A percentile compares a stretch with the other conserved stretches of the same genome.
Conservation (phyloP, 2,329 filamentous ascomycete species). For the Scytalidium sp. region DNA sequence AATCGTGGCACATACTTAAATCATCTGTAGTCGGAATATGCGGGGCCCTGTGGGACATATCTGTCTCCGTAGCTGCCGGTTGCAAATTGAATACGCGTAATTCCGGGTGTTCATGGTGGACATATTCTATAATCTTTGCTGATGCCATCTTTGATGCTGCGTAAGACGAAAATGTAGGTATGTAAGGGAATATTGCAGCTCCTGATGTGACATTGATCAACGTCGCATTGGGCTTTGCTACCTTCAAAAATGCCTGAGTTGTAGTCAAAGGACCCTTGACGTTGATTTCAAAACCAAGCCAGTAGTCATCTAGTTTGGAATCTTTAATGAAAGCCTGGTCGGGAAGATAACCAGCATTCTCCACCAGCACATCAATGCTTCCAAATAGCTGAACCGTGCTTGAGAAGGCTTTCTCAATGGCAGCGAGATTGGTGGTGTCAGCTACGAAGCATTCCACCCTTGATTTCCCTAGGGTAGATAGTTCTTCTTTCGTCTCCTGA, state of each 20-base stretch:
- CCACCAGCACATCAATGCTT: slow-evolving; percentile 1
- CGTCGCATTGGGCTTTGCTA: slow-evolving; percentile 1
- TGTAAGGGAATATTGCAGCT: background rate
- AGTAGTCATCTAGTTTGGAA: slow-evolving; percentile 5
- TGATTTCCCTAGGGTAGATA: background rate
- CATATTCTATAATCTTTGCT: background rate
- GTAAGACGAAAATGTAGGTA: background rate
- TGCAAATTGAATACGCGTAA: slow-evolving; percentile 1
- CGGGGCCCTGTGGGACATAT: background rate
- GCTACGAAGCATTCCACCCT: background rate
- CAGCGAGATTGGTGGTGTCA: background rate
- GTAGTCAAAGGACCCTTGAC: slow-evolving; percentile 2
- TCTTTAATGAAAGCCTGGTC: background rate
- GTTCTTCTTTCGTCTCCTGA: background rate
- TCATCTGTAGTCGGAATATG: background rate
- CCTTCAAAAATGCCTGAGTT: background rate
- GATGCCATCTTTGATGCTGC: background rate
- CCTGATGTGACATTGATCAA: slow-evolving; percentile 7
- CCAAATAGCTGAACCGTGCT: background rate
- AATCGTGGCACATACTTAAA: background rate
- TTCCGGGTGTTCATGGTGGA: background rate
- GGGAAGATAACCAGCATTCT: slow-evolving; percentile 8
- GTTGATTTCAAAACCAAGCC: slow-evolving; percentile 7
- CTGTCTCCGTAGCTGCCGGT: slow-evolving; percentile 4
- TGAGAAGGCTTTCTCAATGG: slow-evolving; percentile 1